Conservation (phyloP, 805 yeast genomes). For the Dipodascus geniculatus region DNA sequence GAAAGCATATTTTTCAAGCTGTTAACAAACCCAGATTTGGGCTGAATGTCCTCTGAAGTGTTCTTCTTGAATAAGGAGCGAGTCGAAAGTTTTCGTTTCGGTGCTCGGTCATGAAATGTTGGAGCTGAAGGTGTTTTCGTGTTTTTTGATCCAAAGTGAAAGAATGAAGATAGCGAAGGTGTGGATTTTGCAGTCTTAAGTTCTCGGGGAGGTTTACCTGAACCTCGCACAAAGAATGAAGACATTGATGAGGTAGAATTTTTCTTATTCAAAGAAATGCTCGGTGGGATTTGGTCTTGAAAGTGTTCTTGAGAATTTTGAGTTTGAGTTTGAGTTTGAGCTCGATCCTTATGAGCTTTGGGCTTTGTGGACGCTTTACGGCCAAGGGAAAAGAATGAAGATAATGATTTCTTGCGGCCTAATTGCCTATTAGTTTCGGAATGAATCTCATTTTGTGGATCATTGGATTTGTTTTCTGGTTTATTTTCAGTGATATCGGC, state of each 20-base stretch:
- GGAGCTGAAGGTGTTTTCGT: not conserved
- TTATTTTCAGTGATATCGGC: too few species aligned
- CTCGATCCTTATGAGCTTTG: not conserved
- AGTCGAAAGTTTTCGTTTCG: not conserved
- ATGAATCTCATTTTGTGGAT: not conserved
- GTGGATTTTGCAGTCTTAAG: not conserved
- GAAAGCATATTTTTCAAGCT: not conserved
- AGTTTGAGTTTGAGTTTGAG: not conserved
- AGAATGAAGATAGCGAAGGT: not conserved
- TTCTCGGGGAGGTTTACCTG: too few species aligned
- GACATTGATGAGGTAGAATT: not conserved
- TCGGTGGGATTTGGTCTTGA: too few species aligned
- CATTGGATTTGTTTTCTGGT: too few species aligned
- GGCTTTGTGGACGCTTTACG: not conserved
- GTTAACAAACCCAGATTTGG: not conserved
- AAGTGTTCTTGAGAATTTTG: too few species aligned
- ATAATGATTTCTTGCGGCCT: not conserved
- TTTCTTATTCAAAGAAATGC: not conserved
- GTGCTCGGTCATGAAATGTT: not conserved
- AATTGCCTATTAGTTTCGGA: not conserved
- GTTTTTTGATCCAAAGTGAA: not conserved
- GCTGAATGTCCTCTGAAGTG: not conserved
- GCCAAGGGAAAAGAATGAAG: not conserved
- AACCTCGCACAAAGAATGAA: not conserved
- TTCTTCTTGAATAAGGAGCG: not conserved